Conservation (phyloP, 2,329 filamentous ascomycete species). For the Metarhizium humberi region DNA sequence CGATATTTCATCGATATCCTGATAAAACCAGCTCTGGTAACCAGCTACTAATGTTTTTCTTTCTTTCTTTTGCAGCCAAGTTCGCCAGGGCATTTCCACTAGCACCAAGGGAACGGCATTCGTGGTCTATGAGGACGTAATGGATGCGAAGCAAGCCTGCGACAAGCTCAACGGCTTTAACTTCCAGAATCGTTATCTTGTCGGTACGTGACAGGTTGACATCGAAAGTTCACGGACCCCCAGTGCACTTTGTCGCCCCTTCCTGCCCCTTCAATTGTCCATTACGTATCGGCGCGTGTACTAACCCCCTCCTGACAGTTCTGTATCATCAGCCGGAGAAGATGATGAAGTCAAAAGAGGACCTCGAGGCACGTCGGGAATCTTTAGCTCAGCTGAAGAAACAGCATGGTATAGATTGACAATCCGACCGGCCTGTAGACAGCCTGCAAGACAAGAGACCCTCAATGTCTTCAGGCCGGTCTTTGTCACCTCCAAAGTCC, state of each 20-base stretch:
- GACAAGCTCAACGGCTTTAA: slow-evolving; percentile 99
- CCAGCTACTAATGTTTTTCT: slow-evolving; percentile 8
- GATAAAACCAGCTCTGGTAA: slow-evolving; percentile 1
- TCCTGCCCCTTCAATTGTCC: background rate
- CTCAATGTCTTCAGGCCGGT: slow-evolving; percentile 52
- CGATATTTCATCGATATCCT: background rate
- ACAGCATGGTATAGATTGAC: slow-evolving; percentile 98
- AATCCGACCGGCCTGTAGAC: slow-evolving; percentile 61
- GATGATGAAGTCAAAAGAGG: slow-evolving; percentile 77
- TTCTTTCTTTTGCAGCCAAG: slow-evolving; percentile 56
- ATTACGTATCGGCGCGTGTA: background rate
- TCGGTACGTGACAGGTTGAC: slow-evolving; percentile 53
- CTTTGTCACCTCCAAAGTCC: slow-evolving; percentile 35
- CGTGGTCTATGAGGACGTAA: slow-evolving; percentile 98
- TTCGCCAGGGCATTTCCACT: slow-evolving; percentile 93
- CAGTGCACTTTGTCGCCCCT: background rate
- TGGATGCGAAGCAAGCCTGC: slow-evolving; percentile 97
- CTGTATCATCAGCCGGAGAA: slow-evolving; percentile 58
- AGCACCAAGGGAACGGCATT: slow-evolving; percentile 98
- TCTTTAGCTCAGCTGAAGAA: slow-evolving; percentile 97
- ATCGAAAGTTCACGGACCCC: background rate
- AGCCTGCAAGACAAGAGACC: slow-evolving; percentile 31
- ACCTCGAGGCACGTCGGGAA: slow-evolving; percentile 86
- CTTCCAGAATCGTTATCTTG: slow-evolving; percentile 98
- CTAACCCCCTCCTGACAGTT: slow-evolving; percentile 27